Base-by-base conservation (phyloP, 306 rosid species). In the Ziziphus jujuba region DNA sequence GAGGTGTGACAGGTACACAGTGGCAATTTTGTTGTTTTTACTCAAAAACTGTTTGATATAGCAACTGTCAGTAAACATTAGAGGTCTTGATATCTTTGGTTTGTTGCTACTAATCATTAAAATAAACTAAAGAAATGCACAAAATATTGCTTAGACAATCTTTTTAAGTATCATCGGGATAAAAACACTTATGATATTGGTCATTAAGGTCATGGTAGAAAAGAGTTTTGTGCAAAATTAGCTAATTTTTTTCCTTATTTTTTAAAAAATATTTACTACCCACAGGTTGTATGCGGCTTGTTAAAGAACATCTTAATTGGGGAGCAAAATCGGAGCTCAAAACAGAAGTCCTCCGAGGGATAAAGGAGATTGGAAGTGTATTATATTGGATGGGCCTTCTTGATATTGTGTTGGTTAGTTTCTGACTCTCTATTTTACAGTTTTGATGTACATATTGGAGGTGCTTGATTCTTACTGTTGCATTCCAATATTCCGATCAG, bases 311-410 rank as follows among this genome's bases (percentile, higher is more conserved):
- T 75, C 97, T 93, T 68, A 84, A 84, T 68, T 93, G 98, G 98
- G 96, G 84, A 69, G 69, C 91, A 50, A 93, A 93, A 74, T 61
- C 88, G 61, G 97, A 90, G 80, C 84, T 93, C 60, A 93, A 90
- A 83, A 72, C 83, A 20, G 96, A 93, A 84, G 93, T 93, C 82
- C 95, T 93, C 63, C 87, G 83, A 60, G 96, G 91, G 67, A 90
- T 93, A 63, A 93, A 93, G 80, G 98, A 93, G 90, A 93, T 88
- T 71, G 98, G 98, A 84, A 93, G 98, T 75, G 91, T 90, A 62
- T 69, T 90, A 58, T 93, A 93, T 72, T 93, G 95, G 93, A 85
- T 88, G 85, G 97, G 98, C 61, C 91, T 93, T 70, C 90, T 93
- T 72, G 98, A 93, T 81, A 84, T 90, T 52, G 97, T 90, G 67